phyloP scores from a whole-genome alignment of 371 early-diverging fungal genomes.

The Mucor racemosus region DNA sequence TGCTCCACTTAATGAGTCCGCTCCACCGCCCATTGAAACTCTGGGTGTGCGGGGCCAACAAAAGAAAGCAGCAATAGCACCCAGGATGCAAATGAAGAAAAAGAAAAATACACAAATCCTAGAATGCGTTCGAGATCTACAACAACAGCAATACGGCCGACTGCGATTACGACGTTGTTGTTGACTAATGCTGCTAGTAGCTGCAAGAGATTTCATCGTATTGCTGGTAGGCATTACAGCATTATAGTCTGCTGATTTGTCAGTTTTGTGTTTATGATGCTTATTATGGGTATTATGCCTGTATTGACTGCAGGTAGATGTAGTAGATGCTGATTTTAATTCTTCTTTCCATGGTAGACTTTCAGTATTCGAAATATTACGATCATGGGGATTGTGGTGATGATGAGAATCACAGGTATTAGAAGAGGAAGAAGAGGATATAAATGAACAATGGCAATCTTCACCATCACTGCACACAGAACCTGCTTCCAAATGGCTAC shows the following conservation, averaged over 20 bases:
- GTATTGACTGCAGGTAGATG: not conserved
- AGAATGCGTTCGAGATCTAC: constrained; percentile 1
- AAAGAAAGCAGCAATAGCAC: constrained; percentile 31
- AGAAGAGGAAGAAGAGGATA: not conserved
- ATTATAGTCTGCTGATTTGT: not conserved
- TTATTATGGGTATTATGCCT: not conserved
- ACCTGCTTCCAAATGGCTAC: not conserved
- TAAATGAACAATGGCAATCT: not conserved
- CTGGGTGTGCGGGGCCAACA: constrained; percentile 31
- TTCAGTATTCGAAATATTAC: not conserved
- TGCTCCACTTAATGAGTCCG: constrained; percentile 20
- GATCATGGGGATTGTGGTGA: not conserved
- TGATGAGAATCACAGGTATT: not conserved
- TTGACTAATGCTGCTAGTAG: constrained; percentile 1
- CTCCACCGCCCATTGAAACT: constrained; percentile 22
- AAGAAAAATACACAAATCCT: constrained; percentile 23
- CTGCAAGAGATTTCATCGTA: constrained; percentile 12
- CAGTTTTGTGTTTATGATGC: not conserved
- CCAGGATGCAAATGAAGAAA: constrained; percentile 20
- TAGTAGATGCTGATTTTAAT: constrained; percentile 4
- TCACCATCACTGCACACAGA: not conserved
- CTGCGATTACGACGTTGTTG: not conserved
- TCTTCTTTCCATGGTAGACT: constrained; percentile 8
- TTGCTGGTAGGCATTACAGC: constrained; percentile 8
- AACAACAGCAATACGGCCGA: constrained; percentile 7